Evolutionary conservation across 2,329 filamentous ascomycete genomes (phyloP).

Genomic region (Trichophyton schoenleinii): DNA sequence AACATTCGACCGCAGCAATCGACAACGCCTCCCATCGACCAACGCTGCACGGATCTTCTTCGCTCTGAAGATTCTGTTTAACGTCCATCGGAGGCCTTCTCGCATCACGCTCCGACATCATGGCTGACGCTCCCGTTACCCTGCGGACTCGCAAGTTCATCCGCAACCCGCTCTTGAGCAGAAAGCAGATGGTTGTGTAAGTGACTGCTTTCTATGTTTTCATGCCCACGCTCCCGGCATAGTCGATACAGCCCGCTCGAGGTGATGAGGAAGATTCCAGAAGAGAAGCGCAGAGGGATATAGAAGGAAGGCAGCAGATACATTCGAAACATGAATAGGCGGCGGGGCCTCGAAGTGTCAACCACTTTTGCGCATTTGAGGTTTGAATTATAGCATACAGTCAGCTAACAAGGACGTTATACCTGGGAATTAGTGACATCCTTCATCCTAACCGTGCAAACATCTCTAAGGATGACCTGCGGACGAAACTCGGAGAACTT

Average conservation of each 20-base stretch:
- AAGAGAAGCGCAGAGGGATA: not conserved
- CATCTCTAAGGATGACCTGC: conserved; percentile 98
- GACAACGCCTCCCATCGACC: conserved; percentile 18
- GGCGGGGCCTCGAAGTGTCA: conserved; percentile 4
- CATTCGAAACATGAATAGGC: not conserved
- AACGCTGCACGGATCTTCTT: conserved; percentile 15
- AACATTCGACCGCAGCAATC: conserved; percentile 16
- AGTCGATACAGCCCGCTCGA: not conserved
- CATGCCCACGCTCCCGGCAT: not conserved
- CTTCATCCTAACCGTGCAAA: conserved; percentile 97
- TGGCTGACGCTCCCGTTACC: conserved; percentile 72
- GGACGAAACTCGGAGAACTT: conserved; percentile 80
- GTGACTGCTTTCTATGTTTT: conserved; percentile 28
- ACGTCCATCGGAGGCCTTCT: conserved; percentile 15
- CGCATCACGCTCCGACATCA: conserved; percentile 47
- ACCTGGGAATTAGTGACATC: conserved; percentile 61
- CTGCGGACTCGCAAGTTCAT: conserved; percentile 99
- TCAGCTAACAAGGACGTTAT: conserved; percentile 2
- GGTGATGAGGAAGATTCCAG: not conserved
- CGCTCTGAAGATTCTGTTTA: conserved; percentile 19
- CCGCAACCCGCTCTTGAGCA: conserved; percentile 95
- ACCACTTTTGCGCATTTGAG: not conserved
- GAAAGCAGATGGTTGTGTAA: conserved; percentile 99
- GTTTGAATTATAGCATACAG: not conserved
- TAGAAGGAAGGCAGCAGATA: not conserved